These are phyloP conservation scores for Dipodascus albidus DNA, from an alignment of 805 yeast species.

Conservation along the genomic window DNA sequence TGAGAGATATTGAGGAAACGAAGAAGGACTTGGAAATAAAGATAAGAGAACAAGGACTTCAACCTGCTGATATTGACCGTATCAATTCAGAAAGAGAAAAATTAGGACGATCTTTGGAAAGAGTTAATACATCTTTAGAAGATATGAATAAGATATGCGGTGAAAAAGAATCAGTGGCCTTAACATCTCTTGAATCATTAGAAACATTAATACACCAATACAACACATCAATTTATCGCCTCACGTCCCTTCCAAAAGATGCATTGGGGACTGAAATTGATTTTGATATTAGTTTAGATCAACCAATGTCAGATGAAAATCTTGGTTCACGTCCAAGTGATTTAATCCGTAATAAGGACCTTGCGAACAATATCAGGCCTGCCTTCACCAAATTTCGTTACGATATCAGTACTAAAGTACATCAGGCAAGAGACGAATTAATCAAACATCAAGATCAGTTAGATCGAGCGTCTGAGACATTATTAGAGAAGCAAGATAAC, in stretches of 20 bases:
- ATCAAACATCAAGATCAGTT: conserved; percentile 46
- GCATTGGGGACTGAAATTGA: conserved; percentile 9
- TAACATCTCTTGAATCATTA: conserved; percentile 38
- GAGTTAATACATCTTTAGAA: conserved; percentile 32
- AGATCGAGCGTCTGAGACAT: conserved; percentile 43
- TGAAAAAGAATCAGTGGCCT: conserved; percentile 40
- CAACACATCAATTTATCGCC: conserved; percentile 40
- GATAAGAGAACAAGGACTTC: conserved; percentile 44
- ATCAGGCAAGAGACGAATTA: conserved; percentile 43
- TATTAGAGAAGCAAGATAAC: conserved; percentile 45
- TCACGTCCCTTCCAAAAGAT: conserved; percentile 25
- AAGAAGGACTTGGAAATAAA: conserved; percentile 32
- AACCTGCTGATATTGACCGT: conserved; percentile 51
- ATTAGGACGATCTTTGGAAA: conserved; percentile 42
- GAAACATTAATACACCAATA: conserved; percentile 44
- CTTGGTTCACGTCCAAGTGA: conserved; percentile 37
- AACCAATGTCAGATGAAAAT: conserved; percentile 31
- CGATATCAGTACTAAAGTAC: conserved; percentile 34
- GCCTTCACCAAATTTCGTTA: conserved; percentile 36
- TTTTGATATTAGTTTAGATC: conserved; percentile 33
- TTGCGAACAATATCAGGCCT: conserved; percentile 27
- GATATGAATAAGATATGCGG: conserved; percentile 35
- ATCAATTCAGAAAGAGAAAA: conserved; percentile 52
- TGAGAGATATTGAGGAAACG: conserved; percentile 29
- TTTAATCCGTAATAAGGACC: conserved; percentile 28